Evolutionary conservation across 2,329 filamentous ascomycete genomes (phyloP).

Genomic region (Fusarium sp.): DNA sequence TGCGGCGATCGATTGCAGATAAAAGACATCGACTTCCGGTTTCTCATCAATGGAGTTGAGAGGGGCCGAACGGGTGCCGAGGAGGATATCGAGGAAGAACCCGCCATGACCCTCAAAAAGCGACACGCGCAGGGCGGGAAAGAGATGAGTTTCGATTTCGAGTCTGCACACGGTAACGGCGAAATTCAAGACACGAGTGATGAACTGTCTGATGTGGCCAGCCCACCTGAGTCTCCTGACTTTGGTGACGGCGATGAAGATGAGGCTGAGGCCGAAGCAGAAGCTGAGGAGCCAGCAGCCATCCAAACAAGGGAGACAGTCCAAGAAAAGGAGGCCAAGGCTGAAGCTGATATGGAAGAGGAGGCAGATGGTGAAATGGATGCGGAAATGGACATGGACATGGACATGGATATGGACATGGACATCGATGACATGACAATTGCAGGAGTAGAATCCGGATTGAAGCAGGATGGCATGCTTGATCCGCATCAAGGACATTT

Average conservation of each 20-base stretch:
- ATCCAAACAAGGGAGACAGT: constrained; percentile 39
- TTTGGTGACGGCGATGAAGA: constrained; percentile 50
- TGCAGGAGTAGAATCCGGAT: constrained; percentile 36
- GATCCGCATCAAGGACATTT: constrained; percentile 47
- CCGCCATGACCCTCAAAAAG: constrained; percentile 53
- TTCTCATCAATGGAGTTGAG: constrained; percentile 73
- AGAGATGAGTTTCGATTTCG: constrained; percentile 79
- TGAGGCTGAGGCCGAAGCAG: constrained; percentile 32
- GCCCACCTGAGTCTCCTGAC: constrained; percentile 53
- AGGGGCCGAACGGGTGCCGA: constrained; percentile 67
- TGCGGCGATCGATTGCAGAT: constrained; percentile 76
- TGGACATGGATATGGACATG: constrained; percentile 25
- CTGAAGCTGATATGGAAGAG: constrained; percentile 39
- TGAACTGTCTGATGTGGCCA: constrained; percentile 57
- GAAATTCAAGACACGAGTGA: constrained; percentile 66
- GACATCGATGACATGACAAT: constrained; percentile 41
- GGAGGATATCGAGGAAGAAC: constrained; percentile 60
- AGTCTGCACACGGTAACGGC: constrained; percentile 67
- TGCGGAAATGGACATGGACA: constrained; percentile 33
- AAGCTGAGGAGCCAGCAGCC: constrained; percentile 37
- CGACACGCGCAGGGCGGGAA: constrained; percentile 67
- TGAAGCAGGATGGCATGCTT: constrained; percentile 44
- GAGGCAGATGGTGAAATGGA: constrained; percentile 10
- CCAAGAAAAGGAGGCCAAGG: constrained; percentile 43
- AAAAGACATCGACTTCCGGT: constrained; percentile 73